Base-by-base conservation (phyloP, 2,329 filamentous ascomycete genomes). In the Ilyonectria destructans region DNA sequence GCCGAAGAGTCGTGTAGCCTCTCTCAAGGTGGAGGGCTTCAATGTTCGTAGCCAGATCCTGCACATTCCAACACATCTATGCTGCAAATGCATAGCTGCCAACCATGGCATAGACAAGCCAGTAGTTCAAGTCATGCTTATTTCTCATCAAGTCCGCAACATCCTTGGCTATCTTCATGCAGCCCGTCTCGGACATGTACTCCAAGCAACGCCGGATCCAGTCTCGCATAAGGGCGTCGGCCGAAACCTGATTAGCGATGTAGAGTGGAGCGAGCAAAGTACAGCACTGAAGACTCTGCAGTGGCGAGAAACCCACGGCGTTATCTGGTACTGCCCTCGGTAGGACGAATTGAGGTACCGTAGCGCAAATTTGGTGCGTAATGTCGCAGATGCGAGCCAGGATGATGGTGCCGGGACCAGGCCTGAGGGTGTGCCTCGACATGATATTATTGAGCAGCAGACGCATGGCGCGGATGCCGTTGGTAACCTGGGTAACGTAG, bases 61-160 rank as follows among this genome's bases (percentile, higher is more conserved):
- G 31, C 31, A 33, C 4, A 5, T 33, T 6, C 31, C 2, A 9
- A 33, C 31, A 9, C 7, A 15, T 43, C n/a, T 21, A 60, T 43
- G 73, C 71, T 1, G 73, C 69, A 52, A 76, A 73, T 1, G 75
- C 75, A 57, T 77, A 77, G 23, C 76, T 75, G 1, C 76, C 76
- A 2, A 76, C 40, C 59, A 70, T 73, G 3, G 72, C 69, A 52
- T 74, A 77, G 1, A 77, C 68, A 3, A 69, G 64, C 70, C 73
- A 74, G 23, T 73, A 77, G 2, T 61, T 63, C 48, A 69, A 23
- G 40, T 71, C 26, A 17, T 45, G 57, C 17, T 45, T 57, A 17
- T 23, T 54, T n/a, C 45, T 52, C 37, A 62, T 58, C 6, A 31
- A 3, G 10, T 57, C 54, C 1, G 21, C 21, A 3, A 63, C 52